These are phyloP conservation scores for Ceriops zippeliana DNA, from an alignment of 345 rosid genomes.

Conservation along the genomic window DNA sequence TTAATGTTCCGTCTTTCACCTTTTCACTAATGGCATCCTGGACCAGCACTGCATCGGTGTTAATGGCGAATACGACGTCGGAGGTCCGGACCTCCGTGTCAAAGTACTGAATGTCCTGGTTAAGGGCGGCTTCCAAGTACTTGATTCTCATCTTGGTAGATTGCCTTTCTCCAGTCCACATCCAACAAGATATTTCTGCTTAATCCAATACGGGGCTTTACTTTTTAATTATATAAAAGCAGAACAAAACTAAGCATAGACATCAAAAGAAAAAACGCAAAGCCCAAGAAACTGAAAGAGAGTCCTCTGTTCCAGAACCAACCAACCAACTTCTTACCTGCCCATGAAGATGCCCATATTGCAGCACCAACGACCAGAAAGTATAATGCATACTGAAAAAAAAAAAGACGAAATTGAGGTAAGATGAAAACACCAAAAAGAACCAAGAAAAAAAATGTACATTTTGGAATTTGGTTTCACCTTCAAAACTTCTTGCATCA, in stretches of 20 bases:
- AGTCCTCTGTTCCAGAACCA: background rate
- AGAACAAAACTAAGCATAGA: conserved; percentile 2
- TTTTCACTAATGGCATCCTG: conserved; percentile 99
- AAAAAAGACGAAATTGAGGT: background rate
- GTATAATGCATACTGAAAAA: conserved; percentile 84
- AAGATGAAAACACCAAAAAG: too few relatives aligned
- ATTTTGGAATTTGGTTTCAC: conserved; percentile 27
- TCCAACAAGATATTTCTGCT: conserved; percentile 97
- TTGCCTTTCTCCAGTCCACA: conserved; percentile 99
- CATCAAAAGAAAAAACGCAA: background rate
- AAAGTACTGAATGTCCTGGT: conserved; percentile 87
- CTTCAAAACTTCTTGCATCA: conserved; percentile 97
- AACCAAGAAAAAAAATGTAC: conserved; percentile 15
- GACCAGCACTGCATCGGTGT: conserved; percentile 91
- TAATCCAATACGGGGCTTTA: conserved; percentile 13
- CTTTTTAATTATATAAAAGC: conserved; percentile 6
- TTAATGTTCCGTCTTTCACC: conserved; percentile 38
- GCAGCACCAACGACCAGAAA: conserved; percentile 98
- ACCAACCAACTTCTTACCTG: conserved; percentile 46
- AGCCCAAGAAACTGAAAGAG: conserved; percentile 9
- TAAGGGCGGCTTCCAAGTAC: conserved; percentile 89
- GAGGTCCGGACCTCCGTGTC: conserved; percentile 95
- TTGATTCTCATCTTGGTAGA: conserved; percentile 96
- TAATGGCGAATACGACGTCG: conserved; percentile 82
- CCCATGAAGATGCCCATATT: conserved; percentile 99